Evolutionary conservation across 179 eudicot genomes (phyloP), one percentile per base, ranked within the genome.

Genomic region (Vitellaria paradoxa): DNA sequence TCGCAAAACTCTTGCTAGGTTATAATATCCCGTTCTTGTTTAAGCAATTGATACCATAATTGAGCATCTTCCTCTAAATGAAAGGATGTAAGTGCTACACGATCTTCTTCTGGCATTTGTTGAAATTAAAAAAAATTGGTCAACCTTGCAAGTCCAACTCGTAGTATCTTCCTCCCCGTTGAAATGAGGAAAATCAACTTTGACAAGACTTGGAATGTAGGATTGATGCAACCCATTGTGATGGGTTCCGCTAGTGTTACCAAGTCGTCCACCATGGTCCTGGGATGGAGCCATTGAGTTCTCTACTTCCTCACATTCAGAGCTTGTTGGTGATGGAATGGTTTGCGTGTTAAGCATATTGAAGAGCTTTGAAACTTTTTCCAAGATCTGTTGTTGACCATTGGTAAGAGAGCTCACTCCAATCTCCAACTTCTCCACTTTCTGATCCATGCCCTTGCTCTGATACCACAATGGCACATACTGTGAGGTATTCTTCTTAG

Each of bases 21-120:
- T n/a, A n/a, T n/a, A n/a, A n/a, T n/a, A 13, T 2, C 9, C 9
- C 5, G 4, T 3, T 62, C 37, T 62, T 62, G 66, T 62, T 62
- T 62, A 1, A 50, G 20, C 14, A 70, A 8, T n/a, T 70, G 60
- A 4, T 49, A 70, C 60, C n/a, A n/a, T n/a, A n/a, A n/a, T n/a
- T n/a, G n/a, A n/a, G n/a, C n/a, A n/a, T n/a, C n/a, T n/a, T n/a
- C 73, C 49, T 49, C 73, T 17, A 49, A 13, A 21, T 70, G 59
- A 9, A 49, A 70, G 2, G 60, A 70, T 49, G 60, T 40, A 49
- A 70, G 15, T 8, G 60, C 18, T 0, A 70, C 59, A 1, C n/a
- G 59, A n/a, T 70, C 40, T 20, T 49, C n/a, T 9, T 21, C 17
- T 0, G 73, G 73, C 2, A 18, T 70, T 49, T 20, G n/a, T n/a